Conservation (phyloP, 139 green algal genomes). For the Chlorella sp. region DNA sequence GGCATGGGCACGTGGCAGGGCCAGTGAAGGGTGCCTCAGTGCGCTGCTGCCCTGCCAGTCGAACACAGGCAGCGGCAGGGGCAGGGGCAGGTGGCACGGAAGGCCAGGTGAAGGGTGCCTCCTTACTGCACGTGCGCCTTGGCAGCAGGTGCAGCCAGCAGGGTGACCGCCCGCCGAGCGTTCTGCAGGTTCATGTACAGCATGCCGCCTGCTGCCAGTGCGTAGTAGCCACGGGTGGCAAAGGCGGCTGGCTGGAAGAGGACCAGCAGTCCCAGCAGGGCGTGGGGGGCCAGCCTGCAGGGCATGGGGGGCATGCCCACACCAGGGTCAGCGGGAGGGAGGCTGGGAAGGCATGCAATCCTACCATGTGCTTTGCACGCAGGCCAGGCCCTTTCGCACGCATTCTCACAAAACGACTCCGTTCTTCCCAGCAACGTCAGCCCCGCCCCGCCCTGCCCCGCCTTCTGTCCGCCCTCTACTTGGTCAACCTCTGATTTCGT, state of each 20-base stretch:
- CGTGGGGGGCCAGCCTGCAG: constrained; percentile 36
- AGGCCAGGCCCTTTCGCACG: not conserved
- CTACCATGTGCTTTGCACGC: no score
- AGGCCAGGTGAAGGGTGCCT: no score
- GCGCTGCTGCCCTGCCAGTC: not conserved
- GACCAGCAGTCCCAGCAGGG: constrained; percentile 33
- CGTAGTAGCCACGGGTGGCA: constrained; percentile 4
- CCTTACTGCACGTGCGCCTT: constrained; percentile 23
- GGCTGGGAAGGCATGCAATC: not conserved
- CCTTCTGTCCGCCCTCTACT: no score
- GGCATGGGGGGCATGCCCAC: not conserved
- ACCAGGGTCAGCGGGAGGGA: not conserved
- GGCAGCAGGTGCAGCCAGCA: not conserved
- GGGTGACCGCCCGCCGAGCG: not conserved
- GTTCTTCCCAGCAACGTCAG: no score
- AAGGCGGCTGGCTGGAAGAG: constrained; percentile 28
- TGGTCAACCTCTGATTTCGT: no score
- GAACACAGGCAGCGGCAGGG: not conserved
- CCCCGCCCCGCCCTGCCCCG: no score
- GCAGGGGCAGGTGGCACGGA: no score
- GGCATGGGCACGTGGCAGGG: no score
- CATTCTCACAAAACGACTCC: not conserved
- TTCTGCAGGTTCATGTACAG: constrained; percentile 43
- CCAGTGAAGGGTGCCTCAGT: not conserved
- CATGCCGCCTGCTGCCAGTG: constrained; percentile 30